These are phyloP conservation scores for Boletus reticulatus DNA, from an alignment of 768 basidiomycete genomes.

Conservation along the genomic window DNA sequence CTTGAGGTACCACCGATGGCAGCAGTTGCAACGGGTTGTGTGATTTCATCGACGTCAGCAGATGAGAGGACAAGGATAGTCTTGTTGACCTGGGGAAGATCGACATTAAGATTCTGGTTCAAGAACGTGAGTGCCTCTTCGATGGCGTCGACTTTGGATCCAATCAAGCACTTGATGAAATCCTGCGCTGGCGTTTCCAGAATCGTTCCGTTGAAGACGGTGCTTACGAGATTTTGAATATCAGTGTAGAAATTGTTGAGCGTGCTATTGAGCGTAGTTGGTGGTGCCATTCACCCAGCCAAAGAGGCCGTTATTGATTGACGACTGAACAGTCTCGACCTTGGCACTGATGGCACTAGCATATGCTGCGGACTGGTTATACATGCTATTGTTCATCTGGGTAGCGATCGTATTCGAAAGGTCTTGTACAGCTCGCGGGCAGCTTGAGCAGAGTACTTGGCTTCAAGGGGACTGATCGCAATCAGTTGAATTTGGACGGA, in stretches of 20 bases:
- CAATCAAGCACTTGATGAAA: conserved; percentile 77
- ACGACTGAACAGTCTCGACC: conserved; percentile 65
- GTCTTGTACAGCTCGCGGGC: conserved; percentile 57
- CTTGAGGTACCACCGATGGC: too few species aligned
- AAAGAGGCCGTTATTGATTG: conserved; percentile 84
- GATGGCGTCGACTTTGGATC: too few species aligned
- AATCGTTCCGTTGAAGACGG: conserved; percentile 82
- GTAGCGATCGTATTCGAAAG: conserved; percentile 73
- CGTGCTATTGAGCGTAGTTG: conserved; percentile 80
- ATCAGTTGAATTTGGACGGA: conserved; percentile 85
- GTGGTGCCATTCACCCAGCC: conserved; percentile 96
- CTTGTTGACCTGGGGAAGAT: too few species aligned
- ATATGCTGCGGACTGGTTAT: conserved; percentile 73
- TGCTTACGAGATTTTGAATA: conserved; percentile 72
- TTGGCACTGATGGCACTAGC: conserved; percentile 72
- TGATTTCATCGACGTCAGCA: too few species aligned
- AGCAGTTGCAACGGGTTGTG: too few species aligned
- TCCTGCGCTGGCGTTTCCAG: conserved; percentile 80
- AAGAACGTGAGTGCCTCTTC: too few species aligned
- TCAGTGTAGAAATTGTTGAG: conserved; percentile 85
- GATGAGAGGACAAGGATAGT: too few species aligned
- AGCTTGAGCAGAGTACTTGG: conserved; percentile 63
- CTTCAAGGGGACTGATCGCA: conserved; percentile 71
- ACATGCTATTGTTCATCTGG: conserved; percentile 81
- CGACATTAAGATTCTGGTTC: too few species aligned